phyloP scores from a whole-genome alignment of 129 eudicot genomes.

The Flaveria bidentis region DNA sequence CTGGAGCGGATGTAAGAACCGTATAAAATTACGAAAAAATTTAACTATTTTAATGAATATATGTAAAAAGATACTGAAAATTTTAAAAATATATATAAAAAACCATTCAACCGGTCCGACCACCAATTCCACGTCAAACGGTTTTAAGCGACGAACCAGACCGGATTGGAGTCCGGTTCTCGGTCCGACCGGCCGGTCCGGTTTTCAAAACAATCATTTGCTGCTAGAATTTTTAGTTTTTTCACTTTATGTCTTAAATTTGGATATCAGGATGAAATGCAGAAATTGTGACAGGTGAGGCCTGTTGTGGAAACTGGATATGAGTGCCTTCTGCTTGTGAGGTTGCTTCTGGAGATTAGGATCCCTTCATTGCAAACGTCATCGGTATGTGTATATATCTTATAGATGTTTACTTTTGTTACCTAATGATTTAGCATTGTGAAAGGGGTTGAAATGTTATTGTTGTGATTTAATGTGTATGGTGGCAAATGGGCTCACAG shows the following conservation, averaged over 20 bases:
- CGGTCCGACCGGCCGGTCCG: no score
- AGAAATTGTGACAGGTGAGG: constrained; percentile 59
- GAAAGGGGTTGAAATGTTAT: constrained; percentile 17
- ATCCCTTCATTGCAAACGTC: constrained; percentile 74
- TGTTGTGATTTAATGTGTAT: constrained; percentile 38
- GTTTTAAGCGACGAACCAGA: no score
- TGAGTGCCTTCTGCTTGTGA: constrained; percentile 84
- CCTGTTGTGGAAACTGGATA: constrained; percentile 99
- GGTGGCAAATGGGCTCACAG: constrained; percentile 87
- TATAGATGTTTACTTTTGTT: constrained; percentile 11
- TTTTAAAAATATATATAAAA: no score
- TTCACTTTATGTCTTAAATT: background rate
- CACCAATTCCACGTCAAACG: no score
- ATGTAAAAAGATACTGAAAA: no score
- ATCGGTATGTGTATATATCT: constrained; percentile 53
- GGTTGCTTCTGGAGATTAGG: constrained; percentile 76
- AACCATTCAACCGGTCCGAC: no score
- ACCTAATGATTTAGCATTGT: background rate
- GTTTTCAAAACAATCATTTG: background rate
- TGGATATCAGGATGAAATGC: background rate
- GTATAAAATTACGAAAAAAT: no score
- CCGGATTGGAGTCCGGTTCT: no score
- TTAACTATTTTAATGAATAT: no score
- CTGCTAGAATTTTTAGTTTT: background rate
- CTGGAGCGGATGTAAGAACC: no score